Evolutionary conservation across 352 stramenopile genomes (phyloP).

Genomic region (Globisporangium orthogonon): DNA sequence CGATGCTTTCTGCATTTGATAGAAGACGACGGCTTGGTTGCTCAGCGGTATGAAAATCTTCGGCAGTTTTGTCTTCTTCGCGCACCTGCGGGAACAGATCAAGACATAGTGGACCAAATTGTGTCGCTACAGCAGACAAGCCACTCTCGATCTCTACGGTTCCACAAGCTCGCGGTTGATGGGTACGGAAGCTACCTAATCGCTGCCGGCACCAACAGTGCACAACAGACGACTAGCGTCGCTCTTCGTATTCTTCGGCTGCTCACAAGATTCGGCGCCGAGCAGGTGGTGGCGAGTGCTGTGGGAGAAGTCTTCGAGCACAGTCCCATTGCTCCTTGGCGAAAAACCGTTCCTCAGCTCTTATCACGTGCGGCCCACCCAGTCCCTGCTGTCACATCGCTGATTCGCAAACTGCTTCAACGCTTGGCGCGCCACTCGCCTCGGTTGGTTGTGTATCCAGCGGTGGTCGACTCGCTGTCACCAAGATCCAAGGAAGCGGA

Average conservation of each 20-base stretch:
- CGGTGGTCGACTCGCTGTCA: constrained; percentile 49
- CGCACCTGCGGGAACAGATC: constrained; percentile 5
- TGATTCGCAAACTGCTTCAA: constrained; percentile 54
- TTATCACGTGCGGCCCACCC: constrained; percentile 62
- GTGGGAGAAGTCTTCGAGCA: constrained; percentile 37
- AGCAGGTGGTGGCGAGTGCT: constrained; percentile 28
- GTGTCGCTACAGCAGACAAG: constrained; percentile 26
- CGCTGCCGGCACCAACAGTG: neutral
- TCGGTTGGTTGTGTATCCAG: constrained; percentile 69
- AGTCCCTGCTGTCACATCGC: constrained; percentile 30
- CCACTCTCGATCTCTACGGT: constrained; percentile 27
- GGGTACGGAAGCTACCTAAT: constrained; percentile 26
- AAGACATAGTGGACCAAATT: constrained; percentile 19
- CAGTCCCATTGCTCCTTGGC: constrained; percentile 58
- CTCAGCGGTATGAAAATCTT: constrained; percentile 28
- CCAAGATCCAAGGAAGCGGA: neutral
- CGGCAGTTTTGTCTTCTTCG: constrained; percentile 24
- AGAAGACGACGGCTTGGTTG: constrained; percentile 37
- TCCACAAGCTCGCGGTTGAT: constrained; percentile 29
- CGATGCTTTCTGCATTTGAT: constrained; percentile 43
- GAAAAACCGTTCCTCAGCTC: constrained; percentile 63
- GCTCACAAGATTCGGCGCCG: constrained; percentile 53
- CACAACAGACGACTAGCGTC: constrained; percentile 31
- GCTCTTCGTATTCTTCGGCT: constrained; percentile 58
- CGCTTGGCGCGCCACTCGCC: constrained; percentile 56